Base-by-base conservation (phyloP, 768 basidiomycete genomes). In the Ramaria sp. region DNA sequence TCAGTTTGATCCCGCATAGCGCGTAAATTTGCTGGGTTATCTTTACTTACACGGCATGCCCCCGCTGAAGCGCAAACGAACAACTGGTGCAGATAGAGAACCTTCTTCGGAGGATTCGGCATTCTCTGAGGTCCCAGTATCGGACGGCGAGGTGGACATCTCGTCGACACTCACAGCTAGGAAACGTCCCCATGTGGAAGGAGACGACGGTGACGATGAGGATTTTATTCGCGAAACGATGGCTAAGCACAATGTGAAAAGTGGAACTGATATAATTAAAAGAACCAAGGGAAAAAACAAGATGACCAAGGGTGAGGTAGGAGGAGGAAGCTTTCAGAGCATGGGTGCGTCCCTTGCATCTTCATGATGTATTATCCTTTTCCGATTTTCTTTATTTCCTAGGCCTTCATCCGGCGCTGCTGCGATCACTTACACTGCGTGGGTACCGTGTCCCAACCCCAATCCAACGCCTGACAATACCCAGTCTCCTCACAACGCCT, bases 381-480 rank as follows among this genome's bases (percentile, higher is more conserved):
- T 48, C 54, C 27, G 27, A 27, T 20, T 60, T 24, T 47, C 22
- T 30, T 9, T 51, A 15, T 17, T 22, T 15, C 49, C 4, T 60
- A 94, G 91, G 90, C 57, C 79, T 97, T 9, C 81, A 88, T 61
- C 91, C 92, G 0, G 81, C 82, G 27, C 73, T 97, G 1, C 77
- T 97, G 20, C 83, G 91, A 51, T 86, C 91, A 1, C 73, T 98
- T 39, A 86, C 87, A 1, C 75, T 94, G n/a, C 86, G 95, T 65
- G 95, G 95, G 17, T 97, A 91, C 70, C 86, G 90, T 37, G 87
- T 84, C 45, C 96, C 96, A 13, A 99, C 96, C 0, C 96, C 96
- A 0, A 98, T 99, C 51, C 96, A 99, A 69, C 83, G 95, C 6
- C 78, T 88, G 22, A 75, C 92, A 2, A 89, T 99, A 46, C 96